A percentile compares a stretch with the other conserved stretches of the same genome.
phyloP scores from a whole-genome alignment of 768 basidiomycete genomes.

The Psilocybe tampanensis region DNA sequence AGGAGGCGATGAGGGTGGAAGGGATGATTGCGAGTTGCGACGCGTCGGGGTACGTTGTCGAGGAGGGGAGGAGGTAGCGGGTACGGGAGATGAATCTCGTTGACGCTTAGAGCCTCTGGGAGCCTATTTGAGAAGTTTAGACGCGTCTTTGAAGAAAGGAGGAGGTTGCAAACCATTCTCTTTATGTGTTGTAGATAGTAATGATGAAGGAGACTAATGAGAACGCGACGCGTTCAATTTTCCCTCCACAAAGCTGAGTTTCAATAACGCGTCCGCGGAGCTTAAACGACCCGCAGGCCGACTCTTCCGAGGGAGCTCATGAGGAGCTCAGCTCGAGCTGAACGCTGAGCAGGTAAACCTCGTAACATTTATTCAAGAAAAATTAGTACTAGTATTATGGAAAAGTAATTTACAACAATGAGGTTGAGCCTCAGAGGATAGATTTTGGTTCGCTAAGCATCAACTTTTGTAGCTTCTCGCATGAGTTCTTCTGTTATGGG shows the following conservation, averaged over 20 bases:
- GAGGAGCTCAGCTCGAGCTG: too few species aligned
- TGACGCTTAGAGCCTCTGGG: conserved; percentile 65
- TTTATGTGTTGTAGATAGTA: conserved; percentile 11
- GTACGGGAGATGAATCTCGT: conserved; percentile 52
- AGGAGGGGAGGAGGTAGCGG: conserved; percentile 50
- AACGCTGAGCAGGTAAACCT: too few species aligned
- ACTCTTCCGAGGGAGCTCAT: too few species aligned
- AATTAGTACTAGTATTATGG: too few species aligned
- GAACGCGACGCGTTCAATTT: conserved; percentile 48
- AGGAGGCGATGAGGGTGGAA: conserved; percentile 86
- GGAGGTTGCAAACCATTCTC: conserved; percentile 43
- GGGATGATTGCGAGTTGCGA: conserved; percentile 68
- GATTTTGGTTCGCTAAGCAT: not conserved
- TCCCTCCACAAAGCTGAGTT: conserved; percentile 20
- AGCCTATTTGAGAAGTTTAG: conserved; percentile 23
- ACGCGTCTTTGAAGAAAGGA: conserved; percentile 14
- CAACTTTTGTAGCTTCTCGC: conserved; percentile 2
- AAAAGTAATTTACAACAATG: too few species aligned
- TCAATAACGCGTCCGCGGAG: conserved; percentile 39
- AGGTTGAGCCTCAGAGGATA: too few species aligned
- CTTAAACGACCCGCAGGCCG: conserved; percentile 34
- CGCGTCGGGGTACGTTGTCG: conserved; percentile 45
- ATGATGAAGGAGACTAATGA: conserved; percentile 19
- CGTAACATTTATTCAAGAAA: not conserved
- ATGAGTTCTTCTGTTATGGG: conserved; percentile 32